These are phyloP conservation scores for Blastocystis hominis DNA, from an alignment of 352 stramenopile genomes.

Conservation along the genomic window DNA sequence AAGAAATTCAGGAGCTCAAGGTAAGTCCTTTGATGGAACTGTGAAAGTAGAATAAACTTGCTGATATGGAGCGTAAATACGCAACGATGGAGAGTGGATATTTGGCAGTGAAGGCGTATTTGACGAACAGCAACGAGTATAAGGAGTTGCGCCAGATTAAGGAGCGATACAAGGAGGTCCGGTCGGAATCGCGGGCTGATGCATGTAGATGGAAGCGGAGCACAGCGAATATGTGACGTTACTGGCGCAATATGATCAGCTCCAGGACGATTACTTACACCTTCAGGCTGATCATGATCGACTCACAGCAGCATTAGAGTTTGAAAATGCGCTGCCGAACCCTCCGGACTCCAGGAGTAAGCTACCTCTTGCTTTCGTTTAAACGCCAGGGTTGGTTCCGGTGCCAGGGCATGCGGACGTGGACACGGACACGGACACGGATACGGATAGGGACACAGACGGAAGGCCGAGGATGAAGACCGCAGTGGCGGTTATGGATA, in stretches of 20 bases:
- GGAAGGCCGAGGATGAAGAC: not conserved
- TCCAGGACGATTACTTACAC: not conserved
- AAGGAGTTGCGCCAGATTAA: not conserved
- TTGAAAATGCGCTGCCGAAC: too few species aligned
- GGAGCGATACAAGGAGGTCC: not conserved
- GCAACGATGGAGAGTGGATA: slow-evolving; percentile 34
- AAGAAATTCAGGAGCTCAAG: too few species aligned
- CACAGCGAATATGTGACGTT: not conserved
- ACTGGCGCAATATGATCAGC: not conserved
- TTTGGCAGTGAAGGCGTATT: slow-evolving; percentile 16
- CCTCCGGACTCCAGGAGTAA: too few species aligned
- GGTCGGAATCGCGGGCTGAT: not conserved
- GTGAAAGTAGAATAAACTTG: not conserved
- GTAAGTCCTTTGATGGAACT: too few species aligned
- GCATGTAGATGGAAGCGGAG: slow-evolving; percentile 4
- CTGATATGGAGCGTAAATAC: slow-evolving; percentile 13
- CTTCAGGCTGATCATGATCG: not conserved
- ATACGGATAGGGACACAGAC: not conserved
- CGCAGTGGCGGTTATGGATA: not conserved
- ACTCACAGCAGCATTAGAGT: not conserved
- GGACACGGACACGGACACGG: not conserved
- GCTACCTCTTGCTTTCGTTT: too few species aligned
- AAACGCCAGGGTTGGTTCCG: not conserved
- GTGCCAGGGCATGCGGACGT: not conserved
- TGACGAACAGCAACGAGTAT: not conserved